A percentile compares a stretch with the other conserved stretches of the same genome.
Evolutionary conservation across 2,329 filamentous ascomycete species (phyloP).

Genomic region (Geosmithia morbida): DNA sequence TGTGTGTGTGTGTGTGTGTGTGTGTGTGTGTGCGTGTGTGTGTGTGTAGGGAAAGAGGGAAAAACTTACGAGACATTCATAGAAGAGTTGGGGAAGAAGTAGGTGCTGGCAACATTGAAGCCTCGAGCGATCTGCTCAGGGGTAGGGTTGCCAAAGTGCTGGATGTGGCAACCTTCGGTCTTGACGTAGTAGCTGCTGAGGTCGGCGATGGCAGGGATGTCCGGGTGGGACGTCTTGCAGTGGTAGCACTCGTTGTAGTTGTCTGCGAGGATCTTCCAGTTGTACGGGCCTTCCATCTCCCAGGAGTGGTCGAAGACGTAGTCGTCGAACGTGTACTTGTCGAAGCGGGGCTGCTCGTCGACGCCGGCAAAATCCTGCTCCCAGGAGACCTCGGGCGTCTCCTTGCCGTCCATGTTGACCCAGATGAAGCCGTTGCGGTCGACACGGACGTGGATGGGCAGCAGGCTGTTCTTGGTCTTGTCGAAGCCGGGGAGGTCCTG

Average conservation of each 20-base stretch:
- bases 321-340: conserved; percentile 31
- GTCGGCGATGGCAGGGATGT: conserved; percentile 40
- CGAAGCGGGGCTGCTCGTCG: conserved; percentile 28
- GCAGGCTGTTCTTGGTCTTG: conserved; percentile 37
- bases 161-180: conserved; percentile 30
- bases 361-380: conserved; percentile 33
- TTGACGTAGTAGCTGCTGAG: conserved; percentile 39
- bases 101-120: conserved; percentile 28
- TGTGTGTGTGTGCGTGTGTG: neutral
- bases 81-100: conserved; percentile 35
- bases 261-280: conserved; percentile 47
- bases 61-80: conserved; percentile 31
- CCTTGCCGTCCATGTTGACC: conserved; percentile 36
- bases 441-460: conserved; percentile 37
- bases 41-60: neutral
- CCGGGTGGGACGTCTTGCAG: conserved; percentile 43
- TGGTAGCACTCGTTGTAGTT: conserved; percentile 57
- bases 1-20: neutral
- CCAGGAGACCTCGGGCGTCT: conserved; percentile 33
- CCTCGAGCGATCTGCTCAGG: conserved; percentile 31
- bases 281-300: conserved; percentile 41
- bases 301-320: conserved; percentile 43
- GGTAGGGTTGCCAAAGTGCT: conserved; percentile 31
- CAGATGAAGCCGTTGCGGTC: conserved; percentile 41
- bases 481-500: conserved; percentile 41